Evolutionary conservation across 1,139 yeast genomes (phyloP), one percentile per base, ranked within the genome.

Genomic region (Casaregolazyma lundiana): DNA sequence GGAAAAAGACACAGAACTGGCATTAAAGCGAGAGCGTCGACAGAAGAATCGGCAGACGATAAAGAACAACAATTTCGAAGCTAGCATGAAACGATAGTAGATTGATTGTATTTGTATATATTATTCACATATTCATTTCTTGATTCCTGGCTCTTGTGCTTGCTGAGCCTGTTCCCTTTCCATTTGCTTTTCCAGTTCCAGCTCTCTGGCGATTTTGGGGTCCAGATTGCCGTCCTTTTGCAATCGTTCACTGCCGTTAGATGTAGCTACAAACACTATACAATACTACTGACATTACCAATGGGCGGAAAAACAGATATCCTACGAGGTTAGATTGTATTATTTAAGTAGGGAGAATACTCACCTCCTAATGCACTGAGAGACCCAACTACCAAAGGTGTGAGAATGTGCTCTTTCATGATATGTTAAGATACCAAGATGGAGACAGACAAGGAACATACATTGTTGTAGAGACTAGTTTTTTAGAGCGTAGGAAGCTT

Each of bases 51-150:
- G 87, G 50, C 74, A 77, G 54, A 75, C 72, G 57, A 87, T 89
- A 64, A 89, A 87, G 68, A 76, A 78, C 61, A 82, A 79, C 64
- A 90, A 90, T 72, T 89, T 89, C 67, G 40, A 65, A 48, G 56
- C 62, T 13, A 57, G 60, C 39, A 66, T 67, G 69, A 58, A 55
- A 52, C 61, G 54, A 47, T 57, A 51, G 40, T 19, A 4, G 18
- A 18, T 17, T 22, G 11, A 19, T 19, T 39, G 38, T 43, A 21
- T 32, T 44, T 43, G 43, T 32, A 39, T 34, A 35, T 38, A 38
- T 40, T 39, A 17, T 32, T 15, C 16, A 15, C 11, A 30, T 40
- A 40, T 24, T 24, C 29, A 35, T 16, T 13, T 21, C 34, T 24
- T 30, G 39, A 16, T 22, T 26, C 21, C 20, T 34, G 35, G 18